Conservation (phyloP, 2,329 filamentous ascomycete species). For the Hymenoscyphus salicellus region DNA sequence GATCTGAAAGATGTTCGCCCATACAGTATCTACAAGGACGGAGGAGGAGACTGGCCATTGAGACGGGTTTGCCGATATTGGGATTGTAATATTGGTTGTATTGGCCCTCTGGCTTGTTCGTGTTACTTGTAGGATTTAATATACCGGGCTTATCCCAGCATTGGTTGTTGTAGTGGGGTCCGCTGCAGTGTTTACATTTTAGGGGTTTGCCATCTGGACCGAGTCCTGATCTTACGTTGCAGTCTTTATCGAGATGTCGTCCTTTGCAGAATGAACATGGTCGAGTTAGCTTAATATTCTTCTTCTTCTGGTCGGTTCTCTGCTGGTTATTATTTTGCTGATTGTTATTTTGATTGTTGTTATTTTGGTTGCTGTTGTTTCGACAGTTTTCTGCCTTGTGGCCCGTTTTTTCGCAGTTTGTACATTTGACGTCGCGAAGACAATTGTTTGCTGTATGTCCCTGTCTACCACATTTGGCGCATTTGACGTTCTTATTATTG, state of each 20-base stretch:
- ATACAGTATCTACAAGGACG: background rate
- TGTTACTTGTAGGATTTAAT: background rate
- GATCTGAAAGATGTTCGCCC: background rate
- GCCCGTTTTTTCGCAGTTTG: background rate
- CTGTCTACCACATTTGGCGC: background rate
- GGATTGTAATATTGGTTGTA: background rate
- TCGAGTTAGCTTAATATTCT: background rate
- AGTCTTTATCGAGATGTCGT: conserved; percentile 1
- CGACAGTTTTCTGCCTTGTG: conserved; percentile 2
- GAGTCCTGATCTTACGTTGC: background rate
- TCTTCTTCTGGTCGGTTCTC: background rate
- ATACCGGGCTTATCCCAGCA: background rate
- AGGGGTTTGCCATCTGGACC: background rate
- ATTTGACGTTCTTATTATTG: background rate
- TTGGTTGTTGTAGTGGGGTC: background rate
- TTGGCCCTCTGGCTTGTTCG: background rate
- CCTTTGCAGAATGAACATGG: background rate
- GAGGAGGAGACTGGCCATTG: background rate
- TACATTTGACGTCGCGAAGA: background rate
- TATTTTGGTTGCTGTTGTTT: background rate
- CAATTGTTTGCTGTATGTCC: background rate
- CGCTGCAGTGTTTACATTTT: background rate
- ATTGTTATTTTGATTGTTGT: background rate
- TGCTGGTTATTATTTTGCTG: background rate
- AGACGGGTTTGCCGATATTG: background rate